Percentiles rank a stretch among this genome's conserved stretches.
These are phyloP conservation scores for Colletotrichum sp. DNA, from an alignment of 2,329 filamentous ascomycete species.

Conservation along the genomic window DNA sequence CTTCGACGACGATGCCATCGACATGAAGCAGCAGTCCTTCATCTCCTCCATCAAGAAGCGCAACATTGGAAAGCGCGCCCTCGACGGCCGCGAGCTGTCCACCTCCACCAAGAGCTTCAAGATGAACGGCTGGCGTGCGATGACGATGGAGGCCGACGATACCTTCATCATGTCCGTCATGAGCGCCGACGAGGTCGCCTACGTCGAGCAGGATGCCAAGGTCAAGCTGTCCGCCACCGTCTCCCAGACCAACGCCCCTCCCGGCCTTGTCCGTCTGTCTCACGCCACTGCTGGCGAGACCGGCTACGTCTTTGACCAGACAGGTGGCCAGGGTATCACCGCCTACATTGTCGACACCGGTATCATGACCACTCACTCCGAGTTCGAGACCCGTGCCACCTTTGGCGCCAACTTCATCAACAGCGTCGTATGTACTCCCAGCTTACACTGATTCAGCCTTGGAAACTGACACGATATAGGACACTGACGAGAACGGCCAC, in stretches of 20 bases:
- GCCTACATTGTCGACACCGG: slow-evolving; percentile 72
- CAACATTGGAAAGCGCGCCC: slow-evolving; percentile 58
- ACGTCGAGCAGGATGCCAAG: slow-evolving; percentile 58
- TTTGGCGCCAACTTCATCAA: slow-evolving; percentile 59
- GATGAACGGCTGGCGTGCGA: slow-evolving; percentile 57
- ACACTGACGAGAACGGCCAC: slow-evolving; percentile 66
- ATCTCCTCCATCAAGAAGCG: slow-evolving; percentile 58
- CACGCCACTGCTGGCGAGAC: slow-evolving; percentile 36
- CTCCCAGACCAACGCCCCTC: slow-evolving; percentile 58
- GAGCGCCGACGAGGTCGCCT: slow-evolving; percentile 52
- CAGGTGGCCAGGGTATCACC: slow-evolving; percentile 60
- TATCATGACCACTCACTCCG: slow-evolving; percentile 58
- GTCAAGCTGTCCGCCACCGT: slow-evolving; percentile 49
- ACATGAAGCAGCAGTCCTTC: slow-evolving; percentile 54
- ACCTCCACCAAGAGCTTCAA: slow-evolving; percentile 50
- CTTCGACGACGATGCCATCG: slow-evolving; percentile 52
- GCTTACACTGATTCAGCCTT: no score
- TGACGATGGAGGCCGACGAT: slow-evolving; percentile 58
- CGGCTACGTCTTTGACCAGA: slow-evolving; percentile 57
- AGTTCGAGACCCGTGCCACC: slow-evolving; percentile 61
- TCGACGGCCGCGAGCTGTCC: slow-evolving; percentile 53
- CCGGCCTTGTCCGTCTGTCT: slow-evolving; percentile 60
- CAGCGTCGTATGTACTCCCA: slow-evolving; percentile 42
- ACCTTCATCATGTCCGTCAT: slow-evolving; percentile 54
- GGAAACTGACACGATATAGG: slow-evolving; percentile 23